phyloP scores from a whole-genome alignment of 306 rosid genomes.

The Cajanus cajan region DNA sequence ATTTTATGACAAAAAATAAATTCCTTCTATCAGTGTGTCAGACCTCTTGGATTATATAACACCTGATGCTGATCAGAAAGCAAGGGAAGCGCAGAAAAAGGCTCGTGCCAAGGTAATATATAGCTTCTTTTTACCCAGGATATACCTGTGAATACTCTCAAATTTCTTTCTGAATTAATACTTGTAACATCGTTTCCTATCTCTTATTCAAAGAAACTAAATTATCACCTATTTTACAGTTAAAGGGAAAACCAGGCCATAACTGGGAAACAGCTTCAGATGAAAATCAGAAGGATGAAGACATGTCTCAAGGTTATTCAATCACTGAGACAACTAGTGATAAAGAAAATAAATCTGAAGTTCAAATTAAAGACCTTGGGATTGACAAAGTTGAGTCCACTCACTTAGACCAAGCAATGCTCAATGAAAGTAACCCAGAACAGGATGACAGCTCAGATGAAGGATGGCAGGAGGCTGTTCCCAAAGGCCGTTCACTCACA shows the following conservation, averaged over 20 bases:
- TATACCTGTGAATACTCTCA: constrained; percentile 4
- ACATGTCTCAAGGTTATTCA: constrained; percentile 42
- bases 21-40: constrained; percentile 68
- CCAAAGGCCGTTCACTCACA: constrained; percentile 76
- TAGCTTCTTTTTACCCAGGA: constrained; percentile 9
- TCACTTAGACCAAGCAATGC: constrained; percentile 40
- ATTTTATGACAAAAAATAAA: not conserved
- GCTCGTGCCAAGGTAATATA: constrained; percentile 86
- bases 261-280: constrained; percentile 58
- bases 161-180: not conserved
- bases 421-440: constrained; percentile 39
- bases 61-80: constrained; percentile 88
- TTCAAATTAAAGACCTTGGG: constrained; percentile 46
- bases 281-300: constrained; percentile 69
- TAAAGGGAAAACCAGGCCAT: constrained; percentile 81
- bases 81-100: constrained; percentile 88
- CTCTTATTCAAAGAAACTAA: constrained; percentile 18
- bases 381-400: constrained; percentile 55
- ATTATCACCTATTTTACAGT: constrained; percentile 47
- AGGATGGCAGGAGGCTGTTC: constrained; percentile 99
- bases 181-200: not conserved
- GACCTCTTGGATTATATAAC: constrained; percentile 97
- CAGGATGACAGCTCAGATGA: constrained; percentile 72
- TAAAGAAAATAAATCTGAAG: constrained; percentile 76
- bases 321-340: constrained; percentile 62